Base-by-base conservation (phyloP, 2,329 filamentous ascomycete species). In the Talaromyces atroroseus region DNA sequence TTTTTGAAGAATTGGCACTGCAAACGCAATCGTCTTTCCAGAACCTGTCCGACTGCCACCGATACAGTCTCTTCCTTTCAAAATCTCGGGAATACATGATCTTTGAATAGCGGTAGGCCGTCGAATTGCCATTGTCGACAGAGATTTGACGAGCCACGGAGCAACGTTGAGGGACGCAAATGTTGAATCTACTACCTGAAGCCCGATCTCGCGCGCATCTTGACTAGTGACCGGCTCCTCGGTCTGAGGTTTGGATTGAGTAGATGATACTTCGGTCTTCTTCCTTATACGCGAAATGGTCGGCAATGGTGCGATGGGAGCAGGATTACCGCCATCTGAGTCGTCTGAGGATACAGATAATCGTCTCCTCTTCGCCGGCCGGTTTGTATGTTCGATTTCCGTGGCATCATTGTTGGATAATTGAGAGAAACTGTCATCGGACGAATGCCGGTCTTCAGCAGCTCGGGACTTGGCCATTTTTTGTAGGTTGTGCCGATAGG, bases 11-110 rank as follows among this genome's bases (percentile, higher is more conserved):
- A 99, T 95, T 0, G 94, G 94, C 10, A 92, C 90, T 1, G 92
- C 89, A 72, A 99, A 99, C 1, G 94, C 92, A 45, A 97, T 86
- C 3, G 94, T 99, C 77, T 99, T 99, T 74, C 94, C 94, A 12
- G 92, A 96, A 78, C 94, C 94, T 0, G 94, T 99, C 60, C 91
- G 82, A 68, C 90, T 95, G 38, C 92, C 92, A 68, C 94, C 94
- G 64, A 99, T 96, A 69, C 91, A 96, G 74, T 99, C 92, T 64
- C 89, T 82, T 5, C 94, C 94, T 64, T 90, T 87, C 34, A 99
- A 72, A 58, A 97, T 96, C 69, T 94, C 88, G 1, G 92, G 92
- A 66, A 99, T 97, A 69, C 90, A 95, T 52, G 85, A 87, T 66
- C 88, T 90, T 66, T 99, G 94, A 77, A 99, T 97, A 16, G 88